Conservation (phyloP, 495 filamentous ascomycete genomes). For the Penicillium parvum region DNA sequence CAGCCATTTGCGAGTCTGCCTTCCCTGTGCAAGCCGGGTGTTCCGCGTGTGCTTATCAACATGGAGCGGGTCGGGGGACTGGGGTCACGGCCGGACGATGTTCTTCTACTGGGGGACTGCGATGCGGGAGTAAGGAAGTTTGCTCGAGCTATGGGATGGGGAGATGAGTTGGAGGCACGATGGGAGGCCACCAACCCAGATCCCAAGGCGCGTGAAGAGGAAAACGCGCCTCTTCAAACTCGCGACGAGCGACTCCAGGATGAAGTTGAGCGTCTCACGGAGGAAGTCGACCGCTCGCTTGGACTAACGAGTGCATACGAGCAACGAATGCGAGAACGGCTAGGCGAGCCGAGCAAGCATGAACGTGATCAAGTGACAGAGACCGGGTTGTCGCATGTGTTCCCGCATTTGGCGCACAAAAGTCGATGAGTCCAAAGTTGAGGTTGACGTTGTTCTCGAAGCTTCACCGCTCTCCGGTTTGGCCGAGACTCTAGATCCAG, state of each 20-base stretch:
- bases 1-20: slow-evolving; percentile 88
- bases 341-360: slow-evolving; percentile 21
- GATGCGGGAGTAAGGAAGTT: slow-evolving; percentile 81
- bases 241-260: slow-evolving; percentile 53
- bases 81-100: slow-evolving; percentile 72
- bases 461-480: no score
- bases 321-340: slow-evolving; percentile 33
- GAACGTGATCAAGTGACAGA: neutral
- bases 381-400: slow-evolving; percentile 39
- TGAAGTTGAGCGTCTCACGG: slow-evolving; percentile 50
- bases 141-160: slow-evolving; percentile 79
- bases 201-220: slow-evolving; percentile 27
- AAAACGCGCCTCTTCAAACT: slow-evolving; percentile 29
- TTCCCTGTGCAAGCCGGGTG: slow-evolving; percentile 48
- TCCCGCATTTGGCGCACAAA: slow-evolving; percentile 37
- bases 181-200: slow-evolving; percentile 56
- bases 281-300: slow-evolving; percentile 50
- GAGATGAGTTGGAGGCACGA: slow-evolving; percentile 71
- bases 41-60: slow-evolving; percentile 83
- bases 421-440: slow-evolving; percentile 14
- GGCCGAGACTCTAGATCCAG: no score
- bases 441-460: no score
- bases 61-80: slow-evolving; percentile 77
- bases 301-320: slow-evolving; percentile 44
- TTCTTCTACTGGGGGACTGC: slow-evolving; percentile 68